A percentile compares a stretch with the other conserved stretches of the same genome.
Conservation (phyloP, 2,329 filamentous ascomycete species). For the Rosellinia necatrix region DNA sequence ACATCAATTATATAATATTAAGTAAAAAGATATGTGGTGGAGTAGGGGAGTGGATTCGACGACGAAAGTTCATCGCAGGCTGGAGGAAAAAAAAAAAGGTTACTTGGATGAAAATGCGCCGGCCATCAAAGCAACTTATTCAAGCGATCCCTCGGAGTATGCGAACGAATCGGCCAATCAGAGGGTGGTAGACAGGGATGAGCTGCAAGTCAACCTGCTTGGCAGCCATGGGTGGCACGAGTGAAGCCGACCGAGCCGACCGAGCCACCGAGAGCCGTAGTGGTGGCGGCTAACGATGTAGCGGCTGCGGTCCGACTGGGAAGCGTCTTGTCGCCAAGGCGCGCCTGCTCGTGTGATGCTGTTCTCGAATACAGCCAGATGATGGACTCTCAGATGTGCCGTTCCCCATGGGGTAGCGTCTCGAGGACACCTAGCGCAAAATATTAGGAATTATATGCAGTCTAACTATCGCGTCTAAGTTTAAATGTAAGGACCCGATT, state of each 20-base stretch:
- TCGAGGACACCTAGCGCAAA: background rate
- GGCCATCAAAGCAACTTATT: no score
- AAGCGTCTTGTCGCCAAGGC: background rate
- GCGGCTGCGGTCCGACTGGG: no score
- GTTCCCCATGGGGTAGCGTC: background rate
- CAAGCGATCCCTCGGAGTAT: background rate
- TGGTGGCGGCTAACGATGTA: no score
- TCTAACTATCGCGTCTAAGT: no score
- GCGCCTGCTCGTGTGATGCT: background rate
- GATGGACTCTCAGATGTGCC: no score
- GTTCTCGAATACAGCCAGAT: background rate
- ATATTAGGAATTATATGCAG: no score
- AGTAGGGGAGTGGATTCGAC: background rate
- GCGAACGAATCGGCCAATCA: background rate
- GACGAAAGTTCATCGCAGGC: background rate
- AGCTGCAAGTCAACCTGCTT: slow-evolving; percentile 24
- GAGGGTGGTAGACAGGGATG: background rate
- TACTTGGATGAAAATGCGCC: background rate
- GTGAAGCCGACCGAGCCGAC: slow-evolving; percentile 18
- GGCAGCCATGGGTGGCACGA: slow-evolving; percentile 1
- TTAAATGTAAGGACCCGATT: background rate
- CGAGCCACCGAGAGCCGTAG: slow-evolving; percentile 20
- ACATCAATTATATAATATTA: background rate
- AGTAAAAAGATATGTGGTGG: background rate
- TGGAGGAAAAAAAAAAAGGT: background rate